Evolutionary conservation across 208 protist genomes (phyloP), one percentile per base, ranked within the genome.

Genomic region (Leishmania lainsoni): DNA sequence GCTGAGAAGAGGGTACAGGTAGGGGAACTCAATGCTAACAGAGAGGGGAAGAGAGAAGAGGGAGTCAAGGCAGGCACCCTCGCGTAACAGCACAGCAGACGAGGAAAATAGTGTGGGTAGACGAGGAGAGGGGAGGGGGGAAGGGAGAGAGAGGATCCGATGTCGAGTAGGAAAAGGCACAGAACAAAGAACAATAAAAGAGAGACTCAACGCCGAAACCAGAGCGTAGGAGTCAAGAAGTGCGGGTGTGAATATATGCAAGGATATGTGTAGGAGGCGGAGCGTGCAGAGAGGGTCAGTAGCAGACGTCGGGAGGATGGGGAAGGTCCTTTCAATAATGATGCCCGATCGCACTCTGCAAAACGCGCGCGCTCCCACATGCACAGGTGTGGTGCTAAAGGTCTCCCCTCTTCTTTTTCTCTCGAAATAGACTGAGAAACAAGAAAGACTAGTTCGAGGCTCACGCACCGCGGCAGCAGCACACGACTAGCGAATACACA

Each of bases 11-110:
- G 35, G 35, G 35, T 39, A 39, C 35, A 39, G 35, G 35, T 39
- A 39, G 52, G 8, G 52, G 52, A 20, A 56, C 52, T 20, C 6
- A 29, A 73, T 26, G 69, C 9, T 26, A 48, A 1, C 52, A 68
- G 56, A 78, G 56, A 78, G 58, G 45, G 56, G 66, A 52, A 78
- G 74, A 78, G 74, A 52, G 74, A 78, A 29, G 2, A 39, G 35
- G 35, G 35, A 39, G 35, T 39, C 35, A 39, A 39, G 35, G 35
- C 35, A 39, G 35, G 26, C 26, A 66, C 8, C 16, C 52, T 20
- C 52, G 16, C 52, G 52, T 17, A 17, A 56, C 52, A 56, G 16
- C 52, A 56, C 8, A 56, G 52, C 52, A 56, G 52, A 9, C 66
- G 17, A 9, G 29, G 29, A 66, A 63, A 8, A 8, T n/a, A 17